A percentile compares a stretch with the other conserved stretches of the same genome.
These are phyloP conservation scores for Colletotrichum sp. DNA, from an alignment of 2,329 filamentous ascomycete species.

Conservation along the genomic window DNA sequence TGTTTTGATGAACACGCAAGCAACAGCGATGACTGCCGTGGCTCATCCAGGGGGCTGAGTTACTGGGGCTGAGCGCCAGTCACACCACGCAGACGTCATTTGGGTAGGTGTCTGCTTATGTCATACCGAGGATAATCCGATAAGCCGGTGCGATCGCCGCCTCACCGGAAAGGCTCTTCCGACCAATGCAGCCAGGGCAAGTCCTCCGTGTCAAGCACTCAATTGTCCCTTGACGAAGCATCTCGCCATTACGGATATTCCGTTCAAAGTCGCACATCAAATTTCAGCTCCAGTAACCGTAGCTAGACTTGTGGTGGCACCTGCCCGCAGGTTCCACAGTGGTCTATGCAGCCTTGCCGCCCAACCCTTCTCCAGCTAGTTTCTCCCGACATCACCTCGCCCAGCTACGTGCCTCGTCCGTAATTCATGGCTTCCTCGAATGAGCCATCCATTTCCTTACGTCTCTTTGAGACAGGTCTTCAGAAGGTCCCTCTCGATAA, in stretches of 20 bases:
- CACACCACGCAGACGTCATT: background rate
- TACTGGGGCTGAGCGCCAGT: background rate
- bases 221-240: background rate
- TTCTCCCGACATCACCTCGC: background rate
- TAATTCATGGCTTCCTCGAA: background rate
- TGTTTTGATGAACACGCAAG: background rate
- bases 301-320: background rate
- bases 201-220: background rate
- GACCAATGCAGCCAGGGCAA: background rate
- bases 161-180: background rate
- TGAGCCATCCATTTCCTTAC: background rate
- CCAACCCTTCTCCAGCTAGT: background rate
- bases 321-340: background rate
- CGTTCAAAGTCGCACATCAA: background rate
- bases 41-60: background rate
- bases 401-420: background rate
- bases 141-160: background rate
- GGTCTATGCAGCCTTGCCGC: background rate
- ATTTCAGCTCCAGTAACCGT: background rate
- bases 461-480: constrained; percentile 12
- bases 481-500: constrained; percentile 22
- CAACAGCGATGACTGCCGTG: background rate
- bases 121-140: background rate
- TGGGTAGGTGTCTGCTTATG: background rate
- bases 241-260: background rate